Conservation (phyloP, 2,329 filamentous ascomycete species). For the Neurospora crassa region DNA sequence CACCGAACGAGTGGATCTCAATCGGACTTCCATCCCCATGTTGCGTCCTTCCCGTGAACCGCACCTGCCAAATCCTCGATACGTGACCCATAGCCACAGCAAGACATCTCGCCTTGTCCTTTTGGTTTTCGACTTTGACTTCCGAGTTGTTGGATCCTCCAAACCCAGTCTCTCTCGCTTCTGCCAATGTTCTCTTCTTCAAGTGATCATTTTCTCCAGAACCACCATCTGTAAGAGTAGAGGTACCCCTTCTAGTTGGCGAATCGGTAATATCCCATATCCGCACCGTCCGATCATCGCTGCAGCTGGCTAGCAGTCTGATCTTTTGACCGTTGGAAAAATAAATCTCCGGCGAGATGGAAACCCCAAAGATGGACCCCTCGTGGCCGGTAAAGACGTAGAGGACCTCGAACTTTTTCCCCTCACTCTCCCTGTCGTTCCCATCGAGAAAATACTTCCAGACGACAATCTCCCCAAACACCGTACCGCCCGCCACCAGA, state of each 20-base stretch:
- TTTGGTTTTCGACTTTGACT: constrained; percentile 17
- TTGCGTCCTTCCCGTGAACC: constrained; percentile 38
- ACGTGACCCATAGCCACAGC: constrained; percentile 76
- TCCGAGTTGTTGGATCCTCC: constrained; percentile 29
- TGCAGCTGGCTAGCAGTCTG: constrained; percentile 79
- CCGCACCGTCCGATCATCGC: constrained; percentile 83
- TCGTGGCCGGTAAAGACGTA: constrained; percentile 62
- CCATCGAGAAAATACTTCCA: constrained; percentile 59
- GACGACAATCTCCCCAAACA: constrained; percentile 86
- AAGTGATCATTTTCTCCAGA: constrained; percentile 5
- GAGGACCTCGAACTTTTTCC: constrained; percentile 31
- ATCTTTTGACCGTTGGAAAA: constrained; percentile 25
- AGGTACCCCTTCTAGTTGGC: constrained; percentile 3
- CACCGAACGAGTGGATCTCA: constrained; percentile 63
- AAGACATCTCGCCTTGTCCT: constrained; percentile 35
- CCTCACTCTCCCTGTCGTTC: neutral
- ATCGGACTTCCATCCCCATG: constrained; percentile 7
- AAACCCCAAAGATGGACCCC: constrained; percentile 86
- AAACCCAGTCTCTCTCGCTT: constrained; percentile 53
- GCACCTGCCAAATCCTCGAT: constrained; percentile 83
- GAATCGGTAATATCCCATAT: constrained; percentile 73
- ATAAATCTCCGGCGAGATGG: constrained; percentile 53
- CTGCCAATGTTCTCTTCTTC: constrained; percentile 18
- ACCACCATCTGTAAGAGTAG: constrained; percentile 18
- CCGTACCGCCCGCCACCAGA: constrained; percentile 78